Conservation (phyloP, 305 asterid species). For the Caryopteris hybrid region DNA sequence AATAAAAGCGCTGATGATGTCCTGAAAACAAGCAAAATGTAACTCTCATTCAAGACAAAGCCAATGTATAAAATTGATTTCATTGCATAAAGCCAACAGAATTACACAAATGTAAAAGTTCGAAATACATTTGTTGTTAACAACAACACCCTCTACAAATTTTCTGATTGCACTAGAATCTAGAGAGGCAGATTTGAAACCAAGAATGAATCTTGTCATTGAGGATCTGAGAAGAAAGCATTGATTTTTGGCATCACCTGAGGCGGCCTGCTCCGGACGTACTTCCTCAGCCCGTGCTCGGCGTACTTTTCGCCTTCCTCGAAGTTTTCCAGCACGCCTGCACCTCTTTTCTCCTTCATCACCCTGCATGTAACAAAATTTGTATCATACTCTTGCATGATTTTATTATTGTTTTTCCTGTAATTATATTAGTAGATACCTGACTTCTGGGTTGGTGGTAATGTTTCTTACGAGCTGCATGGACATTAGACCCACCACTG, state of each 20-base stretch:
- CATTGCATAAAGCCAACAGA: not conserved
- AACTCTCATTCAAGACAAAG: no score
- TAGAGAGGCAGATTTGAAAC: not conserved
- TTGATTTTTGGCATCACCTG: conserved; percentile 41
- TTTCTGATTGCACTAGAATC: no score
- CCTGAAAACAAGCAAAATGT: no score
- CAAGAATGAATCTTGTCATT: conserved; percentile 20
- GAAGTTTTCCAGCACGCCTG: conserved; percentile 39
- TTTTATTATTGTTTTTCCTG: no score
- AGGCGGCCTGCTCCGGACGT: conserved; percentile 32
- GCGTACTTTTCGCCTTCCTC: conserved; percentile 37
- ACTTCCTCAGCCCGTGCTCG: conserved; percentile 34
- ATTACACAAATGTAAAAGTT: not conserved
- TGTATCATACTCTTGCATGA: not conserved
- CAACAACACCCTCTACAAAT: no score
- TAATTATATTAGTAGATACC: not conserved
- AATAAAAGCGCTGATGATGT: no score
- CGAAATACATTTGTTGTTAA: no score
- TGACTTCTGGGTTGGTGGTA: conserved; percentile 40
- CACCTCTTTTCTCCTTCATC: conserved; percentile 34
- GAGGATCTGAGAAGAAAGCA: conserved; percentile 31
- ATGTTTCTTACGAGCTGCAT: conserved; percentile 39
- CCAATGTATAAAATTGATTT: not conserved
- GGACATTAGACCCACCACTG: conserved; percentile 29
- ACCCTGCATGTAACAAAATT: conserved; percentile 22